Conservation (phyloP, 257 asterid genomes). For the Orobanche coerulescens region DNA sequence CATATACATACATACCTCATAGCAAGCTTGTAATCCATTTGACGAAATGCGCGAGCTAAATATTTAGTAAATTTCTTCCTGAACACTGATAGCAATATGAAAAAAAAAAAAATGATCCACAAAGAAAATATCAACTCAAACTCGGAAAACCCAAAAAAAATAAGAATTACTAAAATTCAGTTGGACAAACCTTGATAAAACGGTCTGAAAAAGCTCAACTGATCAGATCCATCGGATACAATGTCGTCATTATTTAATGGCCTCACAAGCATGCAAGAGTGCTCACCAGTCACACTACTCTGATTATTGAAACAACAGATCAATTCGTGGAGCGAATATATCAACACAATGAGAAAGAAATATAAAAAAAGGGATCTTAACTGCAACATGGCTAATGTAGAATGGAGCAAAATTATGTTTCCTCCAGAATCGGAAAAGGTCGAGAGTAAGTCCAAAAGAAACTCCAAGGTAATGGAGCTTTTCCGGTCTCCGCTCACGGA, state of each 20-base stretch:
- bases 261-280: conserved; percentile 84
- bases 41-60: conserved; percentile 44
- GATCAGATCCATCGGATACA: conserved; percentile 50
- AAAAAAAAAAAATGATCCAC: conserved; percentile 2
- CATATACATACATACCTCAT: conserved; percentile 67
- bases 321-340: conserved; percentile 16
- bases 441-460: conserved; percentile 85
- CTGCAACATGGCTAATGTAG: conserved; percentile 66
- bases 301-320: conserved; percentile 28
- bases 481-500: conserved; percentile 75
- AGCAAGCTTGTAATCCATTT: conserved; percentile 95
- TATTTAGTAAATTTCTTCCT: conserved; percentile 47
- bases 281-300: conserved; percentile 82
- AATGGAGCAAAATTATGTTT: conserved; percentile 86
- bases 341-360: conserved; percentile 3
- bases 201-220: conserved; percentile 66
- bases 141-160: neutral
- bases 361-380: conserved; percentile 29
- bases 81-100: conserved; percentile 41
- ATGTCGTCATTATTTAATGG: conserved; percentile 71
- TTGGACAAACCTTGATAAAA: conserved; percentile 51
- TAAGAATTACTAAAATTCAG: neutral
- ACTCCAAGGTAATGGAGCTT: conserved; percentile 89
- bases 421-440: conserved; percentile 93
- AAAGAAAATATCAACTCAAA: neutral